phyloP scores from a whole-genome alignment of 2,329 filamentous ascomycete genomes.

The Epichloe sibirici region DNA sequence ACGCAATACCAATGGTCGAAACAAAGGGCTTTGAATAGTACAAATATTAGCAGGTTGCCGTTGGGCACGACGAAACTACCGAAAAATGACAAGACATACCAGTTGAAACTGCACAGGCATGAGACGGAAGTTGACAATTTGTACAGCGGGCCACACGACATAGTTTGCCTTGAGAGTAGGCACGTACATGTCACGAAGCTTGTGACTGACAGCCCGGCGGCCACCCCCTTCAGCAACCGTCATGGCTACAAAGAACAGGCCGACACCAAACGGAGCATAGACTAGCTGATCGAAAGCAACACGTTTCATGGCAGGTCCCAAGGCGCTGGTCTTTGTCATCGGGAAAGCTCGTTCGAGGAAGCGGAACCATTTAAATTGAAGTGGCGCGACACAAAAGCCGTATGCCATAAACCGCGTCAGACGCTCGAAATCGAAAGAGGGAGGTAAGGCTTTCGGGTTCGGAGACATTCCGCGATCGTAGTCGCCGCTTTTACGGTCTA shows the following conservation, averaged over 20 bases:
- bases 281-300: conserved; percentile 87
- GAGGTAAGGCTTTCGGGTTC: conserved; percentile 49
- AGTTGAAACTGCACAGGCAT: conserved; percentile 95
- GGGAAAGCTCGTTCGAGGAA: conserved; percentile 76
- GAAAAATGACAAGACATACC: conserved; percentile 40
- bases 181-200: conserved; percentile 87
- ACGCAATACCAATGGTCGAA: conserved; percentile 88
- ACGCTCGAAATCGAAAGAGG: conserved; percentile 90
- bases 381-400: conserved; percentile 87
- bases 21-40: conserved; percentile 68
- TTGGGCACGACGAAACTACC: conserved; percentile 14
- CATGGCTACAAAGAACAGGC: conserved; percentile 90
- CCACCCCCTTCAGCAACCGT: conserved; percentile 94
- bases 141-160: conserved; percentile 87
- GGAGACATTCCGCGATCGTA: conserved; percentile 54
- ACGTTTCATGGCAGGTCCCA: conserved; percentile 72
- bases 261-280: conserved; percentile 82
- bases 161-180: conserved; percentile 94
- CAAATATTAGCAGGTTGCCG: neutral
- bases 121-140: conserved; percentile 90
- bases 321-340: conserved; percentile 62
- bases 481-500: conserved; percentile 68
- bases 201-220: conserved; percentile 62
- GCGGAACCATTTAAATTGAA: conserved; percentile 93
- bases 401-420: conserved; percentile 94